Evolutionary conservation across 306 rosid genomes (phyloP), one percentile per base, ranked within the genome.

Genomic region (Fragaria iinumae): DNA sequence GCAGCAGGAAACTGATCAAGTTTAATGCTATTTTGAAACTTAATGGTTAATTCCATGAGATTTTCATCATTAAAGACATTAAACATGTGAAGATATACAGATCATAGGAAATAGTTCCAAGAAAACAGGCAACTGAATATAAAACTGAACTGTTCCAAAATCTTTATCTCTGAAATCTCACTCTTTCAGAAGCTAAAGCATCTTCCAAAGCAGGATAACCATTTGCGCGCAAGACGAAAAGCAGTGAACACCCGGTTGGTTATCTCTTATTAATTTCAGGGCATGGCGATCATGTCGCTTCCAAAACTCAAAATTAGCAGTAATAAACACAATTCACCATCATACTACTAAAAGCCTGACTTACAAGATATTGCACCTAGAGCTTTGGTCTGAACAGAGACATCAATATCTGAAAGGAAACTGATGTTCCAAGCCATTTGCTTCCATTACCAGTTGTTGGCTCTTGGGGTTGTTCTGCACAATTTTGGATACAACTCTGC

Each of bases 301-400:
- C 29, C 53, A 77, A 2, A 57, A 55, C 56, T 49, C 2, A 27
- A 55, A 29, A 44, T 57, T 67, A 64, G 11, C 29, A 27, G 29
- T 27, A 27, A 27, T 27, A 27, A 27, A 9, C 18, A 9, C 12
- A 9, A 11, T 44, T 44, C 48, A 44, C 48, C 48, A 10, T 44
- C 48, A 44, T 44, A 44, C 13, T 44, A 44, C 48, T 2, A 8
- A 41, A 41, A 63, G 56, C 14, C 13, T 44, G 45, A 82, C 97
- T 57, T 81, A 92, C 99, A 95, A 43, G 97, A 95, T 83, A 95
- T 83, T 76, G 99, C 93, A 11, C 98, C 97, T 38, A 96, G 91
- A 0, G 99, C 92, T 70, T 95, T 88, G 68, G 91, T 82, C 72
- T 89, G 88, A 72, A 77, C 93, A 72, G 84, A 87, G 12, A 92